A percentile compares a stretch with the other conserved stretches of the same genome.
Conservation (phyloP, 2,329 filamentous ascomycete genomes). For the Parasarocladium wereldwijsianum region DNA sequence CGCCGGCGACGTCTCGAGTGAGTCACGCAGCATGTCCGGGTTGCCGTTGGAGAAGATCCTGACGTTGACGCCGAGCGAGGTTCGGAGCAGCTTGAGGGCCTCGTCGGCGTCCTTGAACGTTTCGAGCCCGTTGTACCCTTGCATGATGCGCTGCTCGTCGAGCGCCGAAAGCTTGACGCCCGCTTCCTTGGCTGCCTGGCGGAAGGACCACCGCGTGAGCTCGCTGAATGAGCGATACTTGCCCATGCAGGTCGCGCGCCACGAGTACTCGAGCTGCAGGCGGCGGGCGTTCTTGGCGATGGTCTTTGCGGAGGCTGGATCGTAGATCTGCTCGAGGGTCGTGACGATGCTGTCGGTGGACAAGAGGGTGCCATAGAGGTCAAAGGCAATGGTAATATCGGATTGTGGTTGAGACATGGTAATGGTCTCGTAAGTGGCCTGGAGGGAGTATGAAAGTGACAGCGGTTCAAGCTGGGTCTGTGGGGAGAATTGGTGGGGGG, state of each 20-base stretch:
- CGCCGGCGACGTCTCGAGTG: conserved; percentile 40
- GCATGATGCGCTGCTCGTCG: conserved; percentile 33
- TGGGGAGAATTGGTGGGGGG: neutral
- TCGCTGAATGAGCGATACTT: conserved; percentile 33
- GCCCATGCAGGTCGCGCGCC: conserved; percentile 65
- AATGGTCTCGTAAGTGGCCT: no score
- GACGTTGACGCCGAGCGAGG: conserved; percentile 17
- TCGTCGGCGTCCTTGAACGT: conserved; percentile 49
- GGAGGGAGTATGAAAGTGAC: no score
- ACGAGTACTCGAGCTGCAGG: conserved; percentile 66
- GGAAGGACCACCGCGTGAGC: conserved; percentile 47
- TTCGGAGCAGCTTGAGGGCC: conserved; percentile 32
- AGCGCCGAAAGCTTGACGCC: conserved; percentile 10
- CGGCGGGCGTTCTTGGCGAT: conserved; percentile 50
- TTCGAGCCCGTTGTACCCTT: conserved; percentile 47
- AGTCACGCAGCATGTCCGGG: conserved; percentile 43
- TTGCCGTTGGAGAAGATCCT: conserved; percentile 63
- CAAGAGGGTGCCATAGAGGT: conserved; percentile 61
- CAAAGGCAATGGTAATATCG: conserved; percentile 47
- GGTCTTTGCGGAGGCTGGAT: conserved; percentile 36
- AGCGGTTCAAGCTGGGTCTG: neutral
- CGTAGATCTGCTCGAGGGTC: conserved; percentile 36
- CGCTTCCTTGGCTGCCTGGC: conserved; percentile 47
- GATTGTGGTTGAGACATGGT: no score
- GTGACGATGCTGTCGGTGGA: conserved; percentile 54